A percentile compares a stretch with the other conserved stretches of the same genome.
Conservation (phyloP, 1,284 basidiomycete genomes). For the Stygiomarasmius scandens region DNA sequence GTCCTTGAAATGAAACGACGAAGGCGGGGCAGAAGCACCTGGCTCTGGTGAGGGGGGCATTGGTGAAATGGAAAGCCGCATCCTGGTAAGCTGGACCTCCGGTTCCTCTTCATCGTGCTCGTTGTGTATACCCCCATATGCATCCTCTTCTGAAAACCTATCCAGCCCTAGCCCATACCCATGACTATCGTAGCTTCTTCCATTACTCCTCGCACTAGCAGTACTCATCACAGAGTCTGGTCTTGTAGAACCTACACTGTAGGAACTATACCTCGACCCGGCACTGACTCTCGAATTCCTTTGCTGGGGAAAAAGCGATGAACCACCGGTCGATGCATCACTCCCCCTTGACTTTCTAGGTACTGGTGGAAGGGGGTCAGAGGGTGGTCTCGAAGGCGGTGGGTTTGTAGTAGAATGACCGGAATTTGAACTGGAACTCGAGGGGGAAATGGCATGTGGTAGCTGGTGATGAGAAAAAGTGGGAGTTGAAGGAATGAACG, state of each 20-base stretch:
- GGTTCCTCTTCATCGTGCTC: slow-evolving; percentile 4
- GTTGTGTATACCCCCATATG: slow-evolving; percentile 7
- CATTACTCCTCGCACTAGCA: slow-evolving; percentile 9
- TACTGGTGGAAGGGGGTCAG: slow-evolving; percentile 9
- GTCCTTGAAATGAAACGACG: slow-evolving; percentile 3
- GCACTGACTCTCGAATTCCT: neutral
- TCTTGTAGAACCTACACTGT: slow-evolving; percentile 1
- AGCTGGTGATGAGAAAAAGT: neutral
- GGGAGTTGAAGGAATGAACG: slow-evolving; percentile 6
- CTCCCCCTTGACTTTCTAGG: slow-evolving; percentile 5
- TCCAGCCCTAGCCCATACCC: too few species aligned
- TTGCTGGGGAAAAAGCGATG: neutral
- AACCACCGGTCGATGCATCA: neutral
- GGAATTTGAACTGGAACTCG: slow-evolving; percentile 6
- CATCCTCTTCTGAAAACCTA: slow-evolving; percentile 6
- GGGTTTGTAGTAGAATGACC: slow-evolving; percentile 1
- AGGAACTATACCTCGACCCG: slow-evolving; percentile 1
- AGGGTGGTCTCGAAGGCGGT: slow-evolving; percentile 7
- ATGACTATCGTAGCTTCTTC: slow-evolving; percentile 1
- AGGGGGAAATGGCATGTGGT: neutral
- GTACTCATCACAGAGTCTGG: slow-evolving; percentile 10
- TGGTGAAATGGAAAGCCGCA: slow-evolving; percentile 10
- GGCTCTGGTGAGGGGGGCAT: slow-evolving; percentile 12
- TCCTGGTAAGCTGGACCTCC: slow-evolving; percentile 5
- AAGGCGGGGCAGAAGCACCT: neutral